Conservation (phyloP, 129 eudicot genomes). For the Mikania micrantha region DNA sequence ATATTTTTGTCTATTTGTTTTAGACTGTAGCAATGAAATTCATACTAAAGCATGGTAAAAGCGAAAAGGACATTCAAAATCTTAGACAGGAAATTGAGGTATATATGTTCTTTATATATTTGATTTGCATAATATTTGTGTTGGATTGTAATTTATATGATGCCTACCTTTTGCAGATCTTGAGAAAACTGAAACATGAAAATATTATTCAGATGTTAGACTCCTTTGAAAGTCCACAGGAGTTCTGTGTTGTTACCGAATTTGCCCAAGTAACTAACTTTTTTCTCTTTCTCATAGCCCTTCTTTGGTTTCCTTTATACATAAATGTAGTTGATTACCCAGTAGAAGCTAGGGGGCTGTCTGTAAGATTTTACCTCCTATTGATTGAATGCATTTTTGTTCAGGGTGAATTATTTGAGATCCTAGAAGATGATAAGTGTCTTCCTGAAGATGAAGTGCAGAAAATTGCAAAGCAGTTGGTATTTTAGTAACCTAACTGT, state of each 20-base stretch:
- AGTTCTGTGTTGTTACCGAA: constrained; percentile 97
- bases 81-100: constrained; percentile 98
- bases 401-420: constrained; percentile 94
- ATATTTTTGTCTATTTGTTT: neutral
- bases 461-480: constrained; percentile 96
- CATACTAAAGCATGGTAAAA: constrained; percentile 88
- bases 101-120: neutral
- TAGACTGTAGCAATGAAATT: constrained; percentile 99
- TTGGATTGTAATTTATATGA: neutral
- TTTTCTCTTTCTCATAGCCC: neutral
- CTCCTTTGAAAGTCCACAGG: constrained; percentile 93
- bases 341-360: neutral
- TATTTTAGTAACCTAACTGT: constrained; percentile 16
- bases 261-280: constrained; percentile 68
- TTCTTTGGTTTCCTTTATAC: neutral
- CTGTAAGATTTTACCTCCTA: neutral
- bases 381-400: constrained; percentile 4
- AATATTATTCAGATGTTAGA: constrained; percentile 95
- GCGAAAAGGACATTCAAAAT: constrained; percentile 88
- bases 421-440: constrained; percentile 95
- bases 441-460: constrained; percentile 98
- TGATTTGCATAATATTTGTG: neutral
- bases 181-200: constrained; percentile 91
- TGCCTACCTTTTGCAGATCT: constrained; percentile 45
- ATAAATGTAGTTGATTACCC: neutral